phyloP scores from a whole-genome alignment of 441 rosid species.

The Syzygium syzygioides region DNA sequence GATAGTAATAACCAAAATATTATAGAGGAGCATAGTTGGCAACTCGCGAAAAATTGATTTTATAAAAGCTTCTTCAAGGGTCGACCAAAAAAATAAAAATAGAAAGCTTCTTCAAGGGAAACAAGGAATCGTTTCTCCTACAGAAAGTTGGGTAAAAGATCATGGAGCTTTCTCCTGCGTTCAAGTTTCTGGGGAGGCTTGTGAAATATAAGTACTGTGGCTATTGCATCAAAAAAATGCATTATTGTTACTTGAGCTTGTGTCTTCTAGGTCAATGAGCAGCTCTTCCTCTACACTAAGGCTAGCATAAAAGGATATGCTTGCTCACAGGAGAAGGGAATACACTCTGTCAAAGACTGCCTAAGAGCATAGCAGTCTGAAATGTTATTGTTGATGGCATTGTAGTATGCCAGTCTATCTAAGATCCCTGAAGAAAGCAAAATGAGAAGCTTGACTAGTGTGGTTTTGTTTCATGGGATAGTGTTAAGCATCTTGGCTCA shows the following conservation, averaged over 20 bases:
- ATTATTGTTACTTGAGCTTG: neutral
- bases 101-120: neutral
- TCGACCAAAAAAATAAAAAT: too few species aligned
- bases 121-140: neutral
- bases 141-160: neutral
- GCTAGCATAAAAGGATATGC: neutral
- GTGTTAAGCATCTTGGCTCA: neutral
- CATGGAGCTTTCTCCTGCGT: neutral
- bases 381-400: neutral
- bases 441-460: neutral
- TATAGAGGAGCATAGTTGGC: neutral
- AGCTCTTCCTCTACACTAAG: neutral
- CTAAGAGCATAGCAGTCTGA: neutral
- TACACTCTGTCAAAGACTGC: neutral
- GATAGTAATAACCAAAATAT: neutral
- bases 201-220: neutral
- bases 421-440: neutral
- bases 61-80: neutral
- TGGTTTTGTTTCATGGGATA: neutral
- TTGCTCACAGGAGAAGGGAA: neutral
- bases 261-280: neutral
- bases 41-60: neutral
- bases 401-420: neutral
- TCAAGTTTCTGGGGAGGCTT: neutral
- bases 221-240: neutral